These are phyloP conservation scores for Fusarium dimerum DNA, from an alignment of 2,329 filamentous ascomycete species.

Conservation along the genomic window DNA sequence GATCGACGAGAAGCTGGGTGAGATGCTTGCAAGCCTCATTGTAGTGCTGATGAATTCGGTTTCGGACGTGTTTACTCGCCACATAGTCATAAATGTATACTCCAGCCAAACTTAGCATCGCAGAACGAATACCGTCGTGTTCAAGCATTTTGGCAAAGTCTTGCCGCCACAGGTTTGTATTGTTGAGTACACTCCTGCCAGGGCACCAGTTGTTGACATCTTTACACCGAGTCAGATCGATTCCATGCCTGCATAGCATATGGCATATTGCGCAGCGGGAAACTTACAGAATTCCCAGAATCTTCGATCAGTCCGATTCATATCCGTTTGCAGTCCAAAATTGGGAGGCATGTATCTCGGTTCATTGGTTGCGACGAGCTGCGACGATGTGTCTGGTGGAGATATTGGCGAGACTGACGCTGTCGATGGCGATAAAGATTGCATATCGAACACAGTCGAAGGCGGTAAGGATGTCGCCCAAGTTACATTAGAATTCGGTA, in stretches of 20 bases:
- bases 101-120: slow-evolving; percentile 43
- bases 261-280: slow-evolving; percentile 26
- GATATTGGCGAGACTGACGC: slow-evolving; percentile 8
- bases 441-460: not conserved
- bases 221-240: slow-evolving; percentile 13
- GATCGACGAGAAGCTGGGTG: slow-evolving; percentile 29
- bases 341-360: slow-evolving; percentile 30
- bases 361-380: slow-evolving; percentile 14
- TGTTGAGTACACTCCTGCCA: slow-evolving; percentile 39
- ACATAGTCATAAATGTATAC: slow-evolving; percentile 45
- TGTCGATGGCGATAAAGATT: slow-evolving; percentile 5
- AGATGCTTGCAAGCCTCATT: slow-evolving; percentile 33
- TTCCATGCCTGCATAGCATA: too few species aligned
- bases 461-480: slow-evolving; percentile 7
- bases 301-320: slow-evolving; percentile 35
- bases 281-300: slow-evolving; percentile 40
- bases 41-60: slow-evolving; percentile 37
- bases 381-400: slow-evolving; percentile 8
- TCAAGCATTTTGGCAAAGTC: slow-evolving; percentile 43
- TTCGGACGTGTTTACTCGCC: slow-evolving; percentile 33
- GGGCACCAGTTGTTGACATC: slow-evolving; percentile 44
- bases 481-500: slow-evolving; percentile 6
- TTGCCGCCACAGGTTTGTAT: slow-evolving; percentile 42
- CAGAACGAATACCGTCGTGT: slow-evolving; percentile 35
- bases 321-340: slow-evolving; percentile 35